Conservation (phyloP, 1,139 yeast species). For the Nadsonia commutata region DNA sequence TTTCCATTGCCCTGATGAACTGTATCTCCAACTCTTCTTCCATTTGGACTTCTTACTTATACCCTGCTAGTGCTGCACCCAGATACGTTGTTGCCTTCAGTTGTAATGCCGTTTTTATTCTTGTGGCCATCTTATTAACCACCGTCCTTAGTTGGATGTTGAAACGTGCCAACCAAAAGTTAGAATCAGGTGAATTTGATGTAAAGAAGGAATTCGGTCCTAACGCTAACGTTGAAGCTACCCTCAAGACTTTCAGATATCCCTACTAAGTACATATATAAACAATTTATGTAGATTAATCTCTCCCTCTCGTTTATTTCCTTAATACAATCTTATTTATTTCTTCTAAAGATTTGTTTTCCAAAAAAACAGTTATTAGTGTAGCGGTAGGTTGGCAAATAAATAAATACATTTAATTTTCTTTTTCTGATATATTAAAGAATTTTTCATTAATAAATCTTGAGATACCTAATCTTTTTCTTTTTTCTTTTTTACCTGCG, state of each 20-base stretch:
- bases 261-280: not conserved
- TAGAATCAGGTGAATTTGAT: slow-evolving; percentile 8
- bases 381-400: too few species aligned
- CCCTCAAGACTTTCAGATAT: slow-evolving; percentile 1
- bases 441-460: too few species aligned
- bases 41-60: slow-evolving; percentile 10
- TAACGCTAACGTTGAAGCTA: slow-evolving; percentile 3
- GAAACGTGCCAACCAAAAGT: slow-evolving; percentile 6
- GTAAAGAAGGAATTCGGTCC: slow-evolving; percentile 8
- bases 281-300: too few species aligned
- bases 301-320: too few species aligned
- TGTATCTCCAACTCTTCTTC: slow-evolving; percentile 8
- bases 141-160: slow-evolving; percentile 5
- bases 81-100: slow-evolving; percentile 8
- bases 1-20: slow-evolving; percentile 16
- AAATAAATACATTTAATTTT: too few species aligned
- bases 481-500: too few species aligned
- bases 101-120: slow-evolving; percentile 8
- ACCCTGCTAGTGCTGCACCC: slow-evolving; percentile 8
- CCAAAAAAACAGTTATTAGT: too few species aligned
- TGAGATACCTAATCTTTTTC: too few species aligned
- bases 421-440: too few species aligned
- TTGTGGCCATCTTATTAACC: slow-evolving; percentile 5
- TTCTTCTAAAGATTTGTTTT: too few species aligned
- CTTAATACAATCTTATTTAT: too few species aligned